Percentiles rank a stretch among this genome's conserved stretches.
Evolutionary conservation across 2,329 filamentous ascomycete species (phyloP).

Genomic region (Paraphoma sp.): DNA sequence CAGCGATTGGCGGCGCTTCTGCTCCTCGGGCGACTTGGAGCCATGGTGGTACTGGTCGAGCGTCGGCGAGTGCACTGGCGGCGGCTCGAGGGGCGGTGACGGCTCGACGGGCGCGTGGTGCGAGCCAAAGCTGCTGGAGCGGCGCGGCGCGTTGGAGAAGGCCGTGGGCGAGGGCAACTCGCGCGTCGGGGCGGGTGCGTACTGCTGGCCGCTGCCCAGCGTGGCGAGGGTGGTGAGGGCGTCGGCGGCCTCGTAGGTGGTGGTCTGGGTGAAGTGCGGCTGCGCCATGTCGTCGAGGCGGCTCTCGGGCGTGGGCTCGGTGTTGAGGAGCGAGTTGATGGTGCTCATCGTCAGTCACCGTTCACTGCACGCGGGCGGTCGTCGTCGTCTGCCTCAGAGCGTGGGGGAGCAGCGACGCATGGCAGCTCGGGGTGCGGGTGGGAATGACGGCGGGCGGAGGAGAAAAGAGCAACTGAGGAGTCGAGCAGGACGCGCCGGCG

Average conservation of each 20-base stretch:
- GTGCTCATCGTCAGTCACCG: slow-evolving; percentile 36
- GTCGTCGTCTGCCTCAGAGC: slow-evolving; percentile 7
- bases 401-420: slow-evolving; percentile 8
- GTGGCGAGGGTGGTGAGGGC: slow-evolving; percentile 47
- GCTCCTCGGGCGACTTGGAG: slow-evolving; percentile 54
- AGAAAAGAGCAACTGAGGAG: neutral
- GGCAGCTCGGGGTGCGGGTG: slow-evolving; percentile 4
- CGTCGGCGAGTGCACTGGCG: slow-evolving; percentile 51
- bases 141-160: slow-evolving; percentile 35
- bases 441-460: neutral
- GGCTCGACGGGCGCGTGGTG: slow-evolving; percentile 49
- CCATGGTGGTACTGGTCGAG: slow-evolving; percentile 57
- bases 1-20: slow-evolving; percentile 45
- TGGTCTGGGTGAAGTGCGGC: slow-evolving; percentile 19
- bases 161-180: slow-evolving; percentile 42
- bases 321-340: slow-evolving; percentile 47
- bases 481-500: neutral
- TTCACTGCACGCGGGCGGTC: neutral
- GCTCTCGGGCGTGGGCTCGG: slow-evolving; percentile 23
- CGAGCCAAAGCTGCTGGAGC: slow-evolving; percentile 43
- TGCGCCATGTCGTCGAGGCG: slow-evolving; percentile 18
- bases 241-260: slow-evolving; percentile 49
- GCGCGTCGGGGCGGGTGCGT: slow-evolving; percentile 27
- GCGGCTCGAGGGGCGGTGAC: slow-evolving; percentile 43
- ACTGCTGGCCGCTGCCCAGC: slow-evolving; percentile 40